A percentile compares a stretch with the other conserved stretches of the same genome.
Evolutionary conservation across 2,329 filamentous ascomycete species (phyloP).

Genomic region (Calycina herbarum): DNA sequence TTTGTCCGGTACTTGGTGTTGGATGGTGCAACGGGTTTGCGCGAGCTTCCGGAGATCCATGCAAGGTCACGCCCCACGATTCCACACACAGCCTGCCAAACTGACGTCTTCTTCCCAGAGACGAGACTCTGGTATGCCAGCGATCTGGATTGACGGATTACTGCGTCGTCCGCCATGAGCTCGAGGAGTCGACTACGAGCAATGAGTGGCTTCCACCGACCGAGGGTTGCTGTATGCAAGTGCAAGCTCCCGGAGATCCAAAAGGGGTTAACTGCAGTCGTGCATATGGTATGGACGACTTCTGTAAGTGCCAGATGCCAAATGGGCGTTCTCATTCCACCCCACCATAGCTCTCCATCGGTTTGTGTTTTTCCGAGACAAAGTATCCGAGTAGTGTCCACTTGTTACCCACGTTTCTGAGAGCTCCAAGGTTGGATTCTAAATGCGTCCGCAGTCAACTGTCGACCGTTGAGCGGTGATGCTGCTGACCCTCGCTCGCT

Average conservation of each 20-base stretch:
- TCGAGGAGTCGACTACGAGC: not conserved
- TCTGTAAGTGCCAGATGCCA: not conserved
- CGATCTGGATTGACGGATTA: not conserved
- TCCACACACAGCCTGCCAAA: not conserved
- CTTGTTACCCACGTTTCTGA: not conserved
- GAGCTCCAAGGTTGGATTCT: conserved; percentile 3
- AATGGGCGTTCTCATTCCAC: not conserved
- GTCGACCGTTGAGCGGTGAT: conserved; percentile 5
- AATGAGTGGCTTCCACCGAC: conserved; percentile 1
- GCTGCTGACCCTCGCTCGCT: conserved; percentile 12
- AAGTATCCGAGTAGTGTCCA: not conserved
- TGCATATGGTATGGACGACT: no score
- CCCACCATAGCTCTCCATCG: not conserved
- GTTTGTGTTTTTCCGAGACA: not conserved
- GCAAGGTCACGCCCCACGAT: not conserved
- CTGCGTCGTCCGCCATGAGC: not conserved
- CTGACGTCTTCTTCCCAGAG: not conserved
- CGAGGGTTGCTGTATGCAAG: not conserved
- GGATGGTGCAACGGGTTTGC: conserved; percentile 20
- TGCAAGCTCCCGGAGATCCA: not conserved
- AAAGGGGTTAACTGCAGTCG: not conserved
- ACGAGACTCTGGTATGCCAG: not conserved
- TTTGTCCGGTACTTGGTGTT: conserved; percentile 27
- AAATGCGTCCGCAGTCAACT: conserved; percentile 8
- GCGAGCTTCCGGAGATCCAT: conserved; percentile 15